Conservation (phyloP, 2,329 filamentous ascomycete species). For the Cladosporium sp. region DNA sequence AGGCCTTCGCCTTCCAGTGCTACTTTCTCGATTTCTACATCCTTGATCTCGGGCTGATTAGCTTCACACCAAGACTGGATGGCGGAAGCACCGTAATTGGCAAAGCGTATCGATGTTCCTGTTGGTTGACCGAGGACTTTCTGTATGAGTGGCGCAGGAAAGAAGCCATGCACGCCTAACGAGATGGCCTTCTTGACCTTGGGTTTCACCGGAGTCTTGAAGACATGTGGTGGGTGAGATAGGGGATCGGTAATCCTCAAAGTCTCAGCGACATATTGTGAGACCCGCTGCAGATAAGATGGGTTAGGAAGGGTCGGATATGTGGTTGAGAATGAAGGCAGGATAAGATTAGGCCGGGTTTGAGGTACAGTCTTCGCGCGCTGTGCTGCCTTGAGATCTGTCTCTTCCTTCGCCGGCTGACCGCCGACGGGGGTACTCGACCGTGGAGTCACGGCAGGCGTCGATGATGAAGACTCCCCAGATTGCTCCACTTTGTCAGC, state of each 20-base stretch:
- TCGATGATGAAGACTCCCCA: not conserved
- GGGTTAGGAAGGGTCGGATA: conserved; percentile 48
- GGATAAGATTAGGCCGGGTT: conserved; percentile 53
- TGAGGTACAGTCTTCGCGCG: conserved; percentile 21
- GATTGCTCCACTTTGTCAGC: conserved; percentile 17
- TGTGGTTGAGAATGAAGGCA: conserved; percentile 64
- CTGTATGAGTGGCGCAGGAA: conserved; percentile 80
- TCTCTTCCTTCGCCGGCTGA: not conserved
- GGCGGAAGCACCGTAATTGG: conserved; percentile 75
- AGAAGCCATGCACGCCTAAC: conserved; percentile 91
- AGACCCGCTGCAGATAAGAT: conserved; percentile 37
- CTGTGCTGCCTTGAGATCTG: conserved; percentile 15
- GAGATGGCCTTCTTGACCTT: conserved; percentile 80
- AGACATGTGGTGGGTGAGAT: conserved; percentile 60
- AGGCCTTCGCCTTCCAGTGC: conserved; percentile 92
- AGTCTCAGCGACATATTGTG: conserved; percentile 32
- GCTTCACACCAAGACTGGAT: conserved; percentile 76
- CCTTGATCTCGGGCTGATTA: conserved; percentile 54
- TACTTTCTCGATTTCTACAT: conserved; percentile 84
- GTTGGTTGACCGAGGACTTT: conserved; percentile 90
- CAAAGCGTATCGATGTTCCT: conserved; percentile 89
- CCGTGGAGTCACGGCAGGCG: conserved; percentile 1
- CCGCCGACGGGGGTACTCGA: conserved; percentile 1
- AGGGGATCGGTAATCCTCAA: conserved; percentile 26
- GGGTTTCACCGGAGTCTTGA: conserved; percentile 57